Percentiles rank a stretch among this genome's conserved stretches.
Evolutionary conservation across 441 rosid genomes (phyloP).

Genomic region (Euphorbia corollata): DNA sequence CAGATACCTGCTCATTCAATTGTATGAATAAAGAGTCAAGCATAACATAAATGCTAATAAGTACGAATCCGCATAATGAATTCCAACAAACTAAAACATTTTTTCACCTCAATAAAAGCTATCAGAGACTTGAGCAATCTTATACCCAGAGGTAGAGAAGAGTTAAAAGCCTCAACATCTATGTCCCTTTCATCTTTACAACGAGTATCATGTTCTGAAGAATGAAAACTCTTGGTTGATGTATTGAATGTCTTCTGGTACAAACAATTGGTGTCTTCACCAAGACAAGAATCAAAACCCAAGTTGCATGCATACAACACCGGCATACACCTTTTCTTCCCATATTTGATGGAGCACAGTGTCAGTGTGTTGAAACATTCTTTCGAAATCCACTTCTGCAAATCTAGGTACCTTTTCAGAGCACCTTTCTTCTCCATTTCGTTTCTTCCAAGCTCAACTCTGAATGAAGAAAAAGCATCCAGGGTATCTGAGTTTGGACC

Average conservation of each 20-base stretch:
- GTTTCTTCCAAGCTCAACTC: slow-evolving; percentile 74
- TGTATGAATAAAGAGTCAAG: slow-evolving; percentile 10
- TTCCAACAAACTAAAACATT: slow-evolving; percentile 1
- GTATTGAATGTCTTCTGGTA: slow-evolving; percentile 47
- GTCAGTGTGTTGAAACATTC: slow-evolving; percentile 50
- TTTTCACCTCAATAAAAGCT: slow-evolving; percentile 58
- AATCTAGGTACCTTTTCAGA: slow-evolving; percentile 64
- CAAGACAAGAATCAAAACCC: slow-evolving; percentile 48
- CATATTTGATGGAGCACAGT: slow-evolving; percentile 54
- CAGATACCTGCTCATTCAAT: slow-evolving; percentile 49
- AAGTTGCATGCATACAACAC: slow-evolving; percentile 58
- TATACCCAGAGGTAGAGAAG: slow-evolving; percentile 63
- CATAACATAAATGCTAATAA: not conserved
- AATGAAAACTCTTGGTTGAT: slow-evolving; percentile 23
- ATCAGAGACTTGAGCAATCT: slow-evolving; percentile 61
- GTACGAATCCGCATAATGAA: not conserved
- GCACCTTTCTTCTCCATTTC: slow-evolving; percentile 51
- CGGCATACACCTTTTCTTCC: slow-evolving; percentile 49
- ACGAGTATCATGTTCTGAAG: slow-evolving; percentile 32
- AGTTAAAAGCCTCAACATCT: slow-evolving; percentile 24
- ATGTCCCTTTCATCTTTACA: slow-evolving; percentile 38
- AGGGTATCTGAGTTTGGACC: slow-evolving; percentile 40
- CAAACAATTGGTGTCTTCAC: slow-evolving; percentile 48
- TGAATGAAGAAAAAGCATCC: slow-evolving; percentile 52
- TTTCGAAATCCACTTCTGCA: slow-evolving; percentile 83